A percentile compares a stretch with the other conserved stretches of the same genome.
Conservation (phyloP, 78 protist genomes). For the Monocercomonoides exilis region DNA sequence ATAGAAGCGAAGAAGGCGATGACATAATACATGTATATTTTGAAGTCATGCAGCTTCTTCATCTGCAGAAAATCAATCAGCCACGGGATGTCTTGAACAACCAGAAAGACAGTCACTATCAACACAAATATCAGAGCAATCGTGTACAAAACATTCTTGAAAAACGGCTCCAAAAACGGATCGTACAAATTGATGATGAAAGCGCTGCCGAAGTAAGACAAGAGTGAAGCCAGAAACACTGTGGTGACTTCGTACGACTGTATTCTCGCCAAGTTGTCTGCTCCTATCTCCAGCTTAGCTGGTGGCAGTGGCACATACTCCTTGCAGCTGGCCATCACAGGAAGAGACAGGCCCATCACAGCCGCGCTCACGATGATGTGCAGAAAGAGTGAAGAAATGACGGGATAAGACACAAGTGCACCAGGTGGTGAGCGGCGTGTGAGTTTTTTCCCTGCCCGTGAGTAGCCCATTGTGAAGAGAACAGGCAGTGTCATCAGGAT, state of each 20-base stretch:
- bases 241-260: constrained; percentile 1
- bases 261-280: background rate
- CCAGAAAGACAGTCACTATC: background rate
- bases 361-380: background rate
- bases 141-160: background rate
- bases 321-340: background rate
- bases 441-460: background rate
- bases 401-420: background rate
- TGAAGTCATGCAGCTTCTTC: no score
- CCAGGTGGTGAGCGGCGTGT: background rate
- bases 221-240: background rate
- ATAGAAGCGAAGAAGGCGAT: background rate
- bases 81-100: background rate
- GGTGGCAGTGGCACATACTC: background rate
- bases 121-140: background rate
- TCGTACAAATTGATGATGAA: background rate
- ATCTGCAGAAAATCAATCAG: background rate
- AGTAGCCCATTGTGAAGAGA: constrained; percentile 50
- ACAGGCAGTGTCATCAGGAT: constrained; percentile 53
- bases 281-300: background rate
- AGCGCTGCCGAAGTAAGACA: background rate
- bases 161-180: background rate
- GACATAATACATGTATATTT: background rate
- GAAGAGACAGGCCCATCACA: background rate
- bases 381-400: background rate